Percentiles rank a stretch among this genome's conserved stretches.
phyloP scores from a whole-genome alignment of 129 eudicot genomes.

The Artemisia tridentata region DNA sequence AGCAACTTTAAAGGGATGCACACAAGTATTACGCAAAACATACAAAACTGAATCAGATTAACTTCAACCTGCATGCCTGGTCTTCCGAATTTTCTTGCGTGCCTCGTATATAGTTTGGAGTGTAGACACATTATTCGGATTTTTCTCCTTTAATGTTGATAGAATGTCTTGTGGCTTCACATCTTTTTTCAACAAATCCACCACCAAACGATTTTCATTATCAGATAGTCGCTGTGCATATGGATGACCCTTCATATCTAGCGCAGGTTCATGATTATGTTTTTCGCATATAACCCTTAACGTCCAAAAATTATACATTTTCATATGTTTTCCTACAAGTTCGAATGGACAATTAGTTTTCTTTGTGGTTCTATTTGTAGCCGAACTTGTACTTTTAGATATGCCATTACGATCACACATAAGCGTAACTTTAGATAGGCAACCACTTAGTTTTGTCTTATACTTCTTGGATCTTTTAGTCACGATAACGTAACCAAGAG shows the following conservation, averaged over 20 bases:
- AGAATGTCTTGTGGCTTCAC: slow-evolving; percentile 15
- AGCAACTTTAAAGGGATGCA: neutral
- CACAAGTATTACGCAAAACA: neutral
- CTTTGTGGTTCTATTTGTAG: neutral
- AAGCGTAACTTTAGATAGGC: neutral
- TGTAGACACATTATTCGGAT: slow-evolving; percentile 18
- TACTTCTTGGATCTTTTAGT: slow-evolving; percentile 1
- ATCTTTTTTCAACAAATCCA: slow-evolving; percentile 19
- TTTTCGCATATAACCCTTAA: slow-evolving; percentile 22
- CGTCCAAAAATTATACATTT: slow-evolving; percentile 8
- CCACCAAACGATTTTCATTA: slow-evolving; percentile 21
- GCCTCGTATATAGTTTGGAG: slow-evolving; percentile 3
- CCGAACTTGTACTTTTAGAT: slow-evolving; percentile 6
- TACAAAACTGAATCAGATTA: neutral
- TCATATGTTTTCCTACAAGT: slow-evolving; percentile 3
- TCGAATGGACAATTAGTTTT: slow-evolving; percentile 20
- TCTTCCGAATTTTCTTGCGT: neutral
- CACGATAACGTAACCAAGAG: slow-evolving; percentile 20
- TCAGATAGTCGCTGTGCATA: slow-evolving; percentile 22
- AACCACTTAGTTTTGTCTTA: neutral
- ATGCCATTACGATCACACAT: slow-evolving; percentile 26
- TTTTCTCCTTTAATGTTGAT: slow-evolving; percentile 13
- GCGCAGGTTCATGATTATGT: slow-evolving; percentile 27
- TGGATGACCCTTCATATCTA: slow-evolving; percentile 23
- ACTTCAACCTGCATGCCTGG: slow-evolving; percentile 13